Base-by-base conservation (phyloP, 2,329 filamentous ascomycete species). In the Alternaria angustiovoidea region DNA sequence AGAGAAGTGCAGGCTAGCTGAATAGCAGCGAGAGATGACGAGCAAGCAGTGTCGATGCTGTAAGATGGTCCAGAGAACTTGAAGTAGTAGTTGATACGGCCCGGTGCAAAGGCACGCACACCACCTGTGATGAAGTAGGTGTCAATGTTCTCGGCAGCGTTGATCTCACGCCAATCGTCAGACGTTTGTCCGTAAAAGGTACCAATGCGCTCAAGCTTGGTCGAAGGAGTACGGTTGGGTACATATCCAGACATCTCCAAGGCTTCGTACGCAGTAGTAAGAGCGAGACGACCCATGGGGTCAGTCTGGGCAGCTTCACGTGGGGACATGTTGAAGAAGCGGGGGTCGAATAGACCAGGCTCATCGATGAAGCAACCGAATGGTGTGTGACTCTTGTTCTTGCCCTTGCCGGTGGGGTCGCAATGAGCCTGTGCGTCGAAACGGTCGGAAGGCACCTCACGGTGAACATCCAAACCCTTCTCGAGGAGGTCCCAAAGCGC, bases 301-400 rank as follows among this genome's bases (percentile, higher is more conserved):
- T 94, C 91, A 1, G 90, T 93, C 73, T 93, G 90, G 52, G 88
- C 86, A 28, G 92, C 92, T 78, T 94, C 91, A 68, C 90, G 87
- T 6, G 91, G 91, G 36, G 91, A 93, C 89, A 94, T 93, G 78
- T 93, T 93, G 85, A 94, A 94, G 80, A 94, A 94, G 1, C 89
- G 84, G n/a, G 90, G 89, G 69, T 94, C 91, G 71, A 94, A 94
- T 48, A 90, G 82, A 56, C 90, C 90, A 0, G 91, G 91, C 62
- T 93, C 86, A 63, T 92, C 88, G 66, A 92, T 86, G 80, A 88
- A 93, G 80, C 90, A 92, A 16, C 91, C 91, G 68, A 88, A 92
- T 3, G 89, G 89, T 1, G 90, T 92, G 77, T 91, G 89, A 54
- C 87, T 91, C 59, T 91, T 93, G 80, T 93, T 94, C 76, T 89